Conservation (phyloP, 2,329 filamentous ascomycete genomes). For the Trichocomaceae sp. region DNA sequence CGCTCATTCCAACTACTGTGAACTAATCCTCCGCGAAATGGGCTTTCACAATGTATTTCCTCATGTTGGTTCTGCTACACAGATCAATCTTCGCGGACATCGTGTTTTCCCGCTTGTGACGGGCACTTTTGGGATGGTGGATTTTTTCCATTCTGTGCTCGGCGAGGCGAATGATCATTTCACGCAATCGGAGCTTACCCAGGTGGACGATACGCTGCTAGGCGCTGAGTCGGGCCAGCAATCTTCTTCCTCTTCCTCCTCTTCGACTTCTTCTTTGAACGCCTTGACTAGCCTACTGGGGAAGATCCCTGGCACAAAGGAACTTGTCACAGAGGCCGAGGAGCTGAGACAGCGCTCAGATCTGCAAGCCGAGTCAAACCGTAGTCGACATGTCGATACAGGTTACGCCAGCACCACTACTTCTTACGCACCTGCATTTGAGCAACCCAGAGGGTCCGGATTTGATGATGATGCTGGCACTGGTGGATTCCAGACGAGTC, state of each 20-base stretch:
- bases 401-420: conserved; percentile 16
- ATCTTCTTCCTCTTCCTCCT: conserved; percentile 37
- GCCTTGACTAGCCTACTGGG: conserved; percentile 67
- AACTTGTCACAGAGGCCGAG: conserved; percentile 60
- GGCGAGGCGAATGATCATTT: conserved; percentile 77
- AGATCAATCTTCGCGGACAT: conserved; percentile 60
- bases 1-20: conserved; percentile 78
- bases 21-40: conserved; percentile 67
- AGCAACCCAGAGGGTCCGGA: conserved; percentile 16
- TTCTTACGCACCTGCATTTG: background rate
- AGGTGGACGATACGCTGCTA: conserved; percentile 67
- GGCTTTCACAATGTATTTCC: conserved; percentile 64
- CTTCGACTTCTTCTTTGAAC: conserved; percentile 40
- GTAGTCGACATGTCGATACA: conserved; percentile 26
- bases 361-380: conserved; percentile 57
- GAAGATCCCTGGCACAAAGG: conserved; percentile 67
- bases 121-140: conserved; percentile 67
- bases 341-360: conserved; percentile 56
- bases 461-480: too few relatives aligned
- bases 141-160: conserved; percentile 73
- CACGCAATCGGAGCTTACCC: conserved; percentile 75
- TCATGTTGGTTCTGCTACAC: conserved; percentile 61
- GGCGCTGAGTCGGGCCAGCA: conserved; percentile 54
- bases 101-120: conserved; percentile 69
- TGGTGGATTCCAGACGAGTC: conserved; percentile 25